These are phyloP conservation scores for Coemansia umbellata DNA, from an alignment of 192 early-diverging fungal genomes.

Conservation along the genomic window DNA sequence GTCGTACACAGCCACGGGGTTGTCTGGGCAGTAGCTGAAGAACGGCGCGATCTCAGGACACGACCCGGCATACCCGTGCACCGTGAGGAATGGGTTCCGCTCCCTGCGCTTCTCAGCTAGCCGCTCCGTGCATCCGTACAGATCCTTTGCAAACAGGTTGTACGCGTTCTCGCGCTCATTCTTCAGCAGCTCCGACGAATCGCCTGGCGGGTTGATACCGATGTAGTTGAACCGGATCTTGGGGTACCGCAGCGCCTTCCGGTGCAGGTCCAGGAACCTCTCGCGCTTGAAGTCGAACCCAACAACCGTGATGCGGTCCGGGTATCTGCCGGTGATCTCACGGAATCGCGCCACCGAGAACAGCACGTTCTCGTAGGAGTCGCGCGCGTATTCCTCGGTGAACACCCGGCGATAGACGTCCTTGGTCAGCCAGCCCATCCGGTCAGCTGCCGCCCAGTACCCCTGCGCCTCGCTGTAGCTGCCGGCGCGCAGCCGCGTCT, in stretches of 20 bases:
- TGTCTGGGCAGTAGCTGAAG: constrained; percentile 35
- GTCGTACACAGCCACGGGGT: constrained; percentile 29
- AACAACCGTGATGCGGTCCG: constrained; percentile 42
- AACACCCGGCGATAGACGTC: constrained; percentile 39
- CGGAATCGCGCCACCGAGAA: constrained; percentile 53
- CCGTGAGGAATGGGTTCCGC: constrained; percentile 35
- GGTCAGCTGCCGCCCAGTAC: constrained; percentile 50
- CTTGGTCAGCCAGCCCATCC: constrained; percentile 40
- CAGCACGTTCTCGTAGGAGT: constrained; percentile 55
- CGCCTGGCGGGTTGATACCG: constrained; percentile 43
- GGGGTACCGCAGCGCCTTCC: constrained; percentile 43
- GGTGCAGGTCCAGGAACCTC: constrained; percentile 46
- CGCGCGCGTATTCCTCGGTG: constrained; percentile 53
- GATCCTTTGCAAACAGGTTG: constrained; percentile 36
- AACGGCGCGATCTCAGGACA: constrained; percentile 44
- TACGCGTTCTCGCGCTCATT: constrained; percentile 31
- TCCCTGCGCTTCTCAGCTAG: constrained; percentile 28
- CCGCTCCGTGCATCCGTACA: constrained; percentile 33
- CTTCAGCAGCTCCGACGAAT: constrained; percentile 4
- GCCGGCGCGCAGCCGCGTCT: constrained; percentile 39
- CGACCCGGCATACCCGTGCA: constrained; percentile 36
- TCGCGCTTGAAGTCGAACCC: constrained; percentile 46
- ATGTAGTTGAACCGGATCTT: constrained; percentile 49
- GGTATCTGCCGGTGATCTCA: constrained; percentile 50
- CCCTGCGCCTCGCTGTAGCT: constrained; percentile 50